Evolutionary conservation across 176 grass and related monocot genomes (phyloP), one percentile per base, ranked within the genome.

Genomic region (Oryza meyeriana): DNA sequence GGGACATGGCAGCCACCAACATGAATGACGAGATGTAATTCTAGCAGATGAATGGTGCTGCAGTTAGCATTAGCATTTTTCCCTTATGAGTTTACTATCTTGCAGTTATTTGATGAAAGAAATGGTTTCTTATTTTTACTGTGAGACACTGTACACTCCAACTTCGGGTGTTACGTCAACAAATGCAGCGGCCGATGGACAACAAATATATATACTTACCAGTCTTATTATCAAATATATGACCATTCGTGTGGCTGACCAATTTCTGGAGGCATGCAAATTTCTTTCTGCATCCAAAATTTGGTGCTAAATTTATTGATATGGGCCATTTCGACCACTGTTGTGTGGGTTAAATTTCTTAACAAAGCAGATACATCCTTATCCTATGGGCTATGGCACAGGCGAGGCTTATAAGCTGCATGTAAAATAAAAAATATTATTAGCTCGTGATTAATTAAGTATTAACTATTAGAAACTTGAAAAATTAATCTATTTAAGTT

Each of bases 1-100:
- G 92, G 92, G 34, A 89, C 87, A 44, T 94, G 92, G 92, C 87
- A 89, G n/a, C 92, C 92, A 61, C 92, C 92, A 4, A 67, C 87
- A 58, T 94, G 87, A 94, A 82, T 28, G 3, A 2, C 35, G 45
- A 74, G 32, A 52, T 76, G 27, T 58, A 74, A 48, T 66, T 75
- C 0, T n/a, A 72, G 41, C 77, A n/a, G 71, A 64, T 14, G 40
- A 34, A 41, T 12, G 12, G 1, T 30, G 57, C 30, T 69, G 24
- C 25, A 47, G 29, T 35, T 8, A 80, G 29, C 36, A 52, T 52
- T 6, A 52, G 48, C 48, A 14, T 80, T 85, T 68, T 69, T 13
- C 16, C 44, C 16, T 10, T 10, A 34, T 12, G 64, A 40, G 4
- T 78, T 17, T 70, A 24, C 10, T 39, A 13, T 8, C 31, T 18